Conservation (phyloP, 75 land plant species). For the Adiantum capillusveneris region DNA sequence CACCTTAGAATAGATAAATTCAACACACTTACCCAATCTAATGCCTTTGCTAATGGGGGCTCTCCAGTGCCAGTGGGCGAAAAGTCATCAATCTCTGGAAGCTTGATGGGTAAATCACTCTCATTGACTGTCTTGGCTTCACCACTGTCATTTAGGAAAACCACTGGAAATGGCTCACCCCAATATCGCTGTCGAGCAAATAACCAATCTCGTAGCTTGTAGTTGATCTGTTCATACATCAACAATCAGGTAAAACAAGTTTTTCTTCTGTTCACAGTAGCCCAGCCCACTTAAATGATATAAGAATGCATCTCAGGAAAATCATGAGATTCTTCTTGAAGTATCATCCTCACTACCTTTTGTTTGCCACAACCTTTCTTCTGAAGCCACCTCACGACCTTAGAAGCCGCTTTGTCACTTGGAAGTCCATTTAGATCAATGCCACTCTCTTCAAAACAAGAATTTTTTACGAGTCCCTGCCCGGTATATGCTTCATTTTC, state of each 20-base stretch:
- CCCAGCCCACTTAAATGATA: no score
- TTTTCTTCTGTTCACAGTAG: no score
- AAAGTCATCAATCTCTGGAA: conserved; percentile 93
- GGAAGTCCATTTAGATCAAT: conserved; percentile 69
- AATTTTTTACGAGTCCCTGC: conserved; percentile 60
- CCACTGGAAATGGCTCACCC: conserved; percentile 94
- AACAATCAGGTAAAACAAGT: no score
- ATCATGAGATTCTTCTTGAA: no score
- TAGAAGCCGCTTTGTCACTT: conserved; percentile 54
- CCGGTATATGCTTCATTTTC: conserved; percentile 51
- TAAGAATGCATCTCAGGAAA: no score
- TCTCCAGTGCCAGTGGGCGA: conserved; percentile 94
- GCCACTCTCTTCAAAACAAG: conserved; percentile 42
- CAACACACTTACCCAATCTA: conserved; percentile 56
- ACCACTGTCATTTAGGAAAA: conserved; percentile 58
- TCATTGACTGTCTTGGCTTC: conserved; percentile 72
- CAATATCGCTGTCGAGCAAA: conserved; percentile 97
- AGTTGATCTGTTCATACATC: conserved; percentile 71
- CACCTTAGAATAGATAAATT: no score
- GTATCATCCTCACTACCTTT: conserved; percentile 35
- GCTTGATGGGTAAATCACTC: conserved; percentile 56
- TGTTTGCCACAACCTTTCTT: conserved; percentile 54
- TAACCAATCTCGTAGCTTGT: conserved; percentile 89
- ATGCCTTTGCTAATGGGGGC: conserved; percentile 83
- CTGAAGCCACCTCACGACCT: conserved; percentile 76